A percentile compares a stretch with the other conserved stretches of the same genome.
phyloP scores from a whole-genome alignment of 164 flowering plant genomes.

The Euptelea pleiosperma region DNA sequence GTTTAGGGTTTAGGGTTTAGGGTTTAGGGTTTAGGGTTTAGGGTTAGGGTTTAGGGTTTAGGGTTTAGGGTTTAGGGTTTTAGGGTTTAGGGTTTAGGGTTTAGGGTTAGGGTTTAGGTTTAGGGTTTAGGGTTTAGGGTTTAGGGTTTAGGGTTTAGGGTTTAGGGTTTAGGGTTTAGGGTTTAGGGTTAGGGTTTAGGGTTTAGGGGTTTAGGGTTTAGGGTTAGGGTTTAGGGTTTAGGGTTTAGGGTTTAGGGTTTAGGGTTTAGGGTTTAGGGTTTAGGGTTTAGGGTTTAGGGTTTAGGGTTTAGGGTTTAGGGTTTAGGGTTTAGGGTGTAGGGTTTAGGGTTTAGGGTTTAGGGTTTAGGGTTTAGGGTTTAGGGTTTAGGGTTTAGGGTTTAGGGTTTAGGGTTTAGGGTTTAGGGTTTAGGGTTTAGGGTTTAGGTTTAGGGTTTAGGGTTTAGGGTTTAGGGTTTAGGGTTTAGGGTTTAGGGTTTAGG shows the following conservation, averaged over 20 bases:
- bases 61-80: not conserved
- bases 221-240: not conserved
- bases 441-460: slow-evolving; percentile 4
- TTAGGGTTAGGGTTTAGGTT: not conserved
- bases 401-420: not conserved
- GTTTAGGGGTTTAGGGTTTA: not conserved
- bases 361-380: slow-evolving; percentile 2
- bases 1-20: slow-evolving; percentile 17
- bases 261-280: slow-evolving; percentile 1
- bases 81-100: not conserved
- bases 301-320: slow-evolving; percentile 1
- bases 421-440: slow-evolving; percentile 5
- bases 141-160: not conserved
- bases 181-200: not conserved
- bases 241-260: not conserved
- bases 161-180: not conserved
- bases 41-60: slow-evolving; percentile 6
- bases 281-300: not conserved
- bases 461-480: slow-evolving; percentile 7
- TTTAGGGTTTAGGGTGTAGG: slow-evolving; percentile 1
- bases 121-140: not conserved
- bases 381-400: slow-evolving; percentile 12
- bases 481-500: not conserved
- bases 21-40: slow-evolving; percentile 6
- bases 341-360: not conserved